Evolutionary conservation across 768 basidiomycete genomes (phyloP).

Genomic region (Pisolithus orientalis): DNA sequence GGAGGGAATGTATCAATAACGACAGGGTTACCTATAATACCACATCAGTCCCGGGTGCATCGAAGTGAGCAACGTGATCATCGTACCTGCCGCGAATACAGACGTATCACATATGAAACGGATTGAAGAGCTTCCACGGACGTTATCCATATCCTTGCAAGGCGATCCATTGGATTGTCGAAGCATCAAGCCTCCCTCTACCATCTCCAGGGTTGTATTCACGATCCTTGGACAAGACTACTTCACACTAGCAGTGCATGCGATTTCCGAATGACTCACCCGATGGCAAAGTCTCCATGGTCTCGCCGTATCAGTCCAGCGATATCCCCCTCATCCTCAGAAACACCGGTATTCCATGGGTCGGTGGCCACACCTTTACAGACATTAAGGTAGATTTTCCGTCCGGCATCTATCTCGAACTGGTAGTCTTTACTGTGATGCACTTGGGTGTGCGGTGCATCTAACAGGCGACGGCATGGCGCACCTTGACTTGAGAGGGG

Average conservation of each 20-base stretch:
- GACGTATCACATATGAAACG: conserved; percentile 73
- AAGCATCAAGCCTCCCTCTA: conserved; percentile 49
- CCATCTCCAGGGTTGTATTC: conserved; percentile 58
- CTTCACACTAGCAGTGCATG: background rate
- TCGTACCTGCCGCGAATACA: conserved; percentile 46
- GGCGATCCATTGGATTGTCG: conserved; percentile 56
- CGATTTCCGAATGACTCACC: conserved; percentile 34
- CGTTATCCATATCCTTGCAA: conserved; percentile 41
- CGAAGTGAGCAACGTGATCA: background rate
- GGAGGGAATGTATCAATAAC: conserved; percentile 62
- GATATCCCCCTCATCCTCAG: conserved; percentile 42
- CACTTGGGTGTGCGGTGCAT: conserved; percentile 2
- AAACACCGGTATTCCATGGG: conserved; percentile 50
- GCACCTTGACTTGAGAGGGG: conserved; percentile 52
- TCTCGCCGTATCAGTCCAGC: conserved; percentile 56
- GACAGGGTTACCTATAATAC: conserved; percentile 35
- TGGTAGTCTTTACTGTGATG: conserved; percentile 57
- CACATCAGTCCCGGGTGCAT: background rate
- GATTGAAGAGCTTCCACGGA: conserved; percentile 59
- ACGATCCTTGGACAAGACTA: conserved; percentile 14
- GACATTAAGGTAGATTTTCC: conserved; percentile 52
- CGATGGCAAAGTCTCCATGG: conserved; percentile 67
- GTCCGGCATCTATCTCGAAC: conserved; percentile 41
- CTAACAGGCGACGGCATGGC: conserved; percentile 4
- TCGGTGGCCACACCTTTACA: conserved; percentile 55